Evolutionary conservation across 345 rosid genomes (phyloP).

Genomic region (Populus tremula): DNA sequence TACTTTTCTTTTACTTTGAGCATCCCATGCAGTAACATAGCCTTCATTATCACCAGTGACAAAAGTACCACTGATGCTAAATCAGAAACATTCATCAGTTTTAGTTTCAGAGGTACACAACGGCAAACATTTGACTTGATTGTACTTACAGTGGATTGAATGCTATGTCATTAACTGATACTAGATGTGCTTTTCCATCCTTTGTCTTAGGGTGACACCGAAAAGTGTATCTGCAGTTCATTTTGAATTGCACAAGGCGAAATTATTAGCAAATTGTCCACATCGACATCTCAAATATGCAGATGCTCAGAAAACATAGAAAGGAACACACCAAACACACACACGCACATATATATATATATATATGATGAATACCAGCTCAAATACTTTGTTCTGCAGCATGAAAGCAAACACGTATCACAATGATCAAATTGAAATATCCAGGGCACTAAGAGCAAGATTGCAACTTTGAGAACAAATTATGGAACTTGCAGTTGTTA

Average conservation of each 20-base stretch:
- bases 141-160: constrained; percentile 61
- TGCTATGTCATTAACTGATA: constrained; percentile 61
- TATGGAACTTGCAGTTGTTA: background rate
- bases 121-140: constrained; percentile 13
- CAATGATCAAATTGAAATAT: background rate
- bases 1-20: constrained; percentile 59
- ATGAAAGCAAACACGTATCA: background rate
- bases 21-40: constrained; percentile 61
- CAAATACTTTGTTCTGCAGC: background rate
- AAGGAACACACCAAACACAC: background rate
- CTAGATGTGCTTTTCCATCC: constrained; percentile 52
- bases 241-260: background rate
- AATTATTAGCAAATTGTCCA: background rate
- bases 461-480: background rate
- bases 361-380: background rate
- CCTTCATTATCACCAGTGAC: constrained; percentile 82
- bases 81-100: constrained; percentile 17
- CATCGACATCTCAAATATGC: background rate
- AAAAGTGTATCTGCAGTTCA: constrained; percentile 57
- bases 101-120: constrained; percentile 5
- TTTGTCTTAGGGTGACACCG: constrained; percentile 73
- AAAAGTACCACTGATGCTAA: constrained; percentile 55
- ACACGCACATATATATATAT: too few relatives aligned
- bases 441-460: background rate
- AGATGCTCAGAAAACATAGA: background rate